phyloP scores from a whole-genome alignment of 139 green algal genomes.

The Volvox africanus region DNA sequence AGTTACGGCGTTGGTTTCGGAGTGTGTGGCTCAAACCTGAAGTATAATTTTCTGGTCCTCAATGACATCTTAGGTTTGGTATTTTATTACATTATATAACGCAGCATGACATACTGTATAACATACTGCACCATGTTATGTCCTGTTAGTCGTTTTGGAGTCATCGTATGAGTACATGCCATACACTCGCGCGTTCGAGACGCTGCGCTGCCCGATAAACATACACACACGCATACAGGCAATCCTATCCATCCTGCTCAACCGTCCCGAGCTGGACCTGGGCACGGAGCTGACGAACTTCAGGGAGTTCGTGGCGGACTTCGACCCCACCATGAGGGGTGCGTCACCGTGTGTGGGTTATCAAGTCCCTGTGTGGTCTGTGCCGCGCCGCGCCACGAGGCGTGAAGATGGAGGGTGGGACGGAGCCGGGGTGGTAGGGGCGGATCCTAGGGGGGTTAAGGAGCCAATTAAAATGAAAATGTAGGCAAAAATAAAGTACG shows the following conservation, averaged over 20 bases:
- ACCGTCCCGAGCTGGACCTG: constrained; percentile 77
- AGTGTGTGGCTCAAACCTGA: too few species aligned
- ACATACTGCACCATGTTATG: background rate
- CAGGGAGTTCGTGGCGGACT: constrained; percentile 89
- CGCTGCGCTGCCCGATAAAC: too few species aligned
- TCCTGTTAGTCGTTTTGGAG: too few species aligned
- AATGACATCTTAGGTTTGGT: background rate
- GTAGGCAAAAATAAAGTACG: too few species aligned
- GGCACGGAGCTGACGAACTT: constrained; percentile 83
- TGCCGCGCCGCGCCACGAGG: too few species aligned
- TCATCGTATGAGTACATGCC: too few species aligned
- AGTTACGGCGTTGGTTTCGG: too few species aligned
- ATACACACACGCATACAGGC: constrained; percentile 70
- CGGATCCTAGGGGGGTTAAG: too few species aligned
- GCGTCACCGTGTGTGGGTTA: too few species aligned
- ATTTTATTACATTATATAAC: background rate
- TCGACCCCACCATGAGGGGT: constrained; percentile 60
- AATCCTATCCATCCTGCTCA: constrained; percentile 96
- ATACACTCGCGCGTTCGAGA: background rate
- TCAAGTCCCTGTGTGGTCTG: too few species aligned
- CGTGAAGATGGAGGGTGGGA: too few species aligned
- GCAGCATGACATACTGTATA: background rate
- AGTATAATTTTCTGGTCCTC: background rate
- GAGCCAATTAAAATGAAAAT: too few species aligned
- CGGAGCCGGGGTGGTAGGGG: background rate